These are phyloP conservation scores for Nitzschia sp. DNA, from an alignment of 108 stramenopile species.

Conservation along the genomic window DNA sequence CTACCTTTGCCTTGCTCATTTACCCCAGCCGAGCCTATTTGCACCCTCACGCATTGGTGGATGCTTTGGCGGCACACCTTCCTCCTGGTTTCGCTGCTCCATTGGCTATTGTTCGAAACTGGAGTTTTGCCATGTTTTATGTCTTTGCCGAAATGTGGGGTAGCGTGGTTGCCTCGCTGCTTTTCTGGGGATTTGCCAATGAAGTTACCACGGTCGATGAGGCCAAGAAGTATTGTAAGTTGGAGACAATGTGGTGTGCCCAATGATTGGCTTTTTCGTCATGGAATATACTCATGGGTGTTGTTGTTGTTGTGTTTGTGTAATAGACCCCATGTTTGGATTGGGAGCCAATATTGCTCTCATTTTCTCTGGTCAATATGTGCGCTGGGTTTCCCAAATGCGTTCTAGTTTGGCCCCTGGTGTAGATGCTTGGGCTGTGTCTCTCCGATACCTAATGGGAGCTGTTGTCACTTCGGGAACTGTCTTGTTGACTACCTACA, in stretches of 20 bases:
- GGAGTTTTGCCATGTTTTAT: slow-evolving; percentile 96
- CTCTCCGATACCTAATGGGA: slow-evolving; percentile 91
- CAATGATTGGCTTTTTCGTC: no score
- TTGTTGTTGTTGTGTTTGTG: no score
- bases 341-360: slow-evolving; percentile 94
- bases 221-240: slow-evolving; percentile 95
- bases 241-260: background rate
- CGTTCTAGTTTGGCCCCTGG: slow-evolving; percentile 77
- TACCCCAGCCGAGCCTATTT: slow-evolving; percentile 80
- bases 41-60: slow-evolving; percentile 90
- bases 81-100: slow-evolving; percentile 82
- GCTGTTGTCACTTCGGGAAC: slow-evolving; percentile 85
- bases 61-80: slow-evolving; percentile 57
- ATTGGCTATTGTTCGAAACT: slow-evolving; percentile 86
- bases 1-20: slow-evolving; percentile 80
- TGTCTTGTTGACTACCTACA: slow-evolving; percentile 76
- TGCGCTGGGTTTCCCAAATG: slow-evolving; percentile 84
- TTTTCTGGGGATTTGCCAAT: slow-evolving; percentile 99
- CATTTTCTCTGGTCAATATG: slow-evolving; percentile 95
- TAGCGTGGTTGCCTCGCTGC: slow-evolving; percentile 88
- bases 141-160: slow-evolving; percentile 99
- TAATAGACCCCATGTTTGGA: slow-evolving; percentile 91
- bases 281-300: no score
- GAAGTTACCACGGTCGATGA: slow-evolving; percentile 94
- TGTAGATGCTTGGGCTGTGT: slow-evolving; percentile 92